Evolutionary conservation across 805 yeast species (phyloP).

Genomic region (Kodamaea leandrae): DNA sequence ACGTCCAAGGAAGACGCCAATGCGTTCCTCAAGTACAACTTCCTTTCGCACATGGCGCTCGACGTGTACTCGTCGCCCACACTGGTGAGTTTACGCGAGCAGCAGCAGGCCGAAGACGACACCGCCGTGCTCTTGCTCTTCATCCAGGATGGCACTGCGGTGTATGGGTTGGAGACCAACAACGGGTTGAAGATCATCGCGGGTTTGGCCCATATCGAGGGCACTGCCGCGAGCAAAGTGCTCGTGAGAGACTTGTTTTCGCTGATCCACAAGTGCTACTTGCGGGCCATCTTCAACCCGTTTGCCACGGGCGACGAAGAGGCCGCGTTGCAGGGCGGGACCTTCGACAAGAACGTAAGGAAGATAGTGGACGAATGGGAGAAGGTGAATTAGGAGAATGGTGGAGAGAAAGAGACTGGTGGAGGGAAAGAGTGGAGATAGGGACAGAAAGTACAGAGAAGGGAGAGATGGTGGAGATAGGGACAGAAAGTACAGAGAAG

Average conservation of each 20-base stretch:
- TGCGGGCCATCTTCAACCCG: slow-evolving; percentile 61
- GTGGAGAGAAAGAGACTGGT: not conserved
- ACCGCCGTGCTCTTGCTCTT: slow-evolving; percentile 48
- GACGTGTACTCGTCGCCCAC: slow-evolving; percentile 62
- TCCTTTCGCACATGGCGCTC: slow-evolving; percentile 71
- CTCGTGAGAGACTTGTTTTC: slow-evolving; percentile 23
- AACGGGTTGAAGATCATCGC: slow-evolving; percentile 66
- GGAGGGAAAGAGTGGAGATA: not conserved
- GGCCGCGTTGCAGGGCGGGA: slow-evolving; percentile 24
- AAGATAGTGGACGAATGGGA: slow-evolving; percentile 19
- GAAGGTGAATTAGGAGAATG: not conserved
- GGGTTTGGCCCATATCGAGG: slow-evolving; percentile 37
- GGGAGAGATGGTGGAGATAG: too few species aligned
- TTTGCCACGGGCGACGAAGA: slow-evolving; percentile 37
- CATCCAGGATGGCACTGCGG: slow-evolving; percentile 63
- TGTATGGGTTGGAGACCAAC: slow-evolving; percentile 66
- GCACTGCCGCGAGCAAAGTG: slow-evolving; percentile 7
- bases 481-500: too few species aligned
- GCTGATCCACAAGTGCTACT: slow-evolving; percentile 52
- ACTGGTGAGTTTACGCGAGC: slow-evolving; percentile 38
- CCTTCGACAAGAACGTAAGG: slow-evolving; percentile 30
- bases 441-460: too few species aligned
- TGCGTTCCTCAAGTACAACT: slow-evolving; percentile 58
- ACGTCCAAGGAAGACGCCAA: slow-evolving; percentile 29
- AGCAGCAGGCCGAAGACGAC: slow-evolving; percentile 18